Evolutionary conservation across 192 early-diverging fungal genomes (phyloP), one percentile per base, ranked within the genome.

Genomic region (Funneliformis mosseae): DNA sequence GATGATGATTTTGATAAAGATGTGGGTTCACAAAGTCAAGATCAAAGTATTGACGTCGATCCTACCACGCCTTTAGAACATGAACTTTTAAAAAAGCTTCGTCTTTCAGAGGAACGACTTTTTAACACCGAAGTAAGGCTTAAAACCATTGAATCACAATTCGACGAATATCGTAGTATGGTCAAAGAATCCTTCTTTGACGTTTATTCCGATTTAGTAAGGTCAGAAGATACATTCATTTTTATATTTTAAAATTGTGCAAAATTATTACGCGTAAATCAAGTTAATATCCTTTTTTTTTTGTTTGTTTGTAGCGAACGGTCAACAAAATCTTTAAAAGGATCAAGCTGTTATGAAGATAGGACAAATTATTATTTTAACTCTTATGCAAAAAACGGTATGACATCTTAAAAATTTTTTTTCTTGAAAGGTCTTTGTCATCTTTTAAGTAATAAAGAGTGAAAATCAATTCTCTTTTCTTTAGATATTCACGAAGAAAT

Each of bases 311-410:
- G 14, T 74, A 46, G 18, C 6, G 18, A 74, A 25, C 25, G 46
- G 48, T 0, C 46, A 48, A 48, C 46, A 73, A 45, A 45, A 46
- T 73, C 72, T 11, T 11, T 74, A 45, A 74, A 48, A 50, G 2
- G 18, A 10, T 50, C 45, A 12, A 74, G 16, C 38, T 42, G 8
- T 41, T 69, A 41, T 69, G 67, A 28, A 33, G 67, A 72, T 46
- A 72, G 18, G 23, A 45, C 41, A 46, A 84, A 97, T 87, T 98
- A 98, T 85, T 99, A 99, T 92, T 99, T 98, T 91, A 96, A 99
- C 89, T 98, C 97, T 60, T 99, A 98, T 89, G 95, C 98, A 25
- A 94, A 96, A 89, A 97, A 95, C 83, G 94, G 94, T 91, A 87
- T 84, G 81, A 83, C 72, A 46, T 82, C 41, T 5, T 42, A 11